Percentiles rank a stretch among this genome's conserved stretches.
These are phyloP conservation scores for Herpetomonas tarakana DNA, from an alignment of 208 protist genomes.

Conservation along the genomic window DNA sequence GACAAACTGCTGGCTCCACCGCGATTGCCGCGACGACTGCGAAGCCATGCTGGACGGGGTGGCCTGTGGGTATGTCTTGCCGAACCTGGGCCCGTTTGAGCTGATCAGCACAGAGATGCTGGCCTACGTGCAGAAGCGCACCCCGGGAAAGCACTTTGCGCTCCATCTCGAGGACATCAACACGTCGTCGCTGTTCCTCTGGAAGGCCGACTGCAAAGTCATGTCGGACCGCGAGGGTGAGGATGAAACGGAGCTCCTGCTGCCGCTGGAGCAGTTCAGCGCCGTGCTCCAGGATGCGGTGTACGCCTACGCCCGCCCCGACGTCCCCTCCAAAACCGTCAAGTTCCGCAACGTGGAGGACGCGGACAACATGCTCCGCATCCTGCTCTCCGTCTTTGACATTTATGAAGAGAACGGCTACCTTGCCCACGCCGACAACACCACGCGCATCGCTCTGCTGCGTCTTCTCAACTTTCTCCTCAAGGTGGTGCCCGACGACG, in stretches of 20 bases:
- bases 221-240: conserved; percentile 56
- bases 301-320: conserved; percentile 72
- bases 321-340: conserved; percentile 63
- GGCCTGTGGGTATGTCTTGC: conserved; percentile 32
- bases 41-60: conserved; percentile 67
- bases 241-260: conserved; percentile 48
- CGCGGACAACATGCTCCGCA: conserved; percentile 80
- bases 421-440: conserved; percentile 86
- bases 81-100: conserved; percentile 51
- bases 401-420: conserved; percentile 88
- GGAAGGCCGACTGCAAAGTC: conserved; percentile 65
- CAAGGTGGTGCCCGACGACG: conserved; percentile 86
- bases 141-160: conserved; percentile 29
- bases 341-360: conserved; percentile 80
- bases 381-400: conserved; percentile 77
- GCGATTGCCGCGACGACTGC: conserved; percentile 67
- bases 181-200: conserved; percentile 66
- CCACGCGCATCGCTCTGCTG: conserved; percentile 66
- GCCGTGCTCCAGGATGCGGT: conserved; percentile 79
- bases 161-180: conserved; percentile 52
- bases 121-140: conserved; percentile 46
- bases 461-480: conserved; percentile 77
- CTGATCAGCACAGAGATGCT: conserved; percentile 59
- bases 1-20: conserved; percentile 84
- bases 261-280: conserved; percentile 72